Evolutionary conservation across 176 grass and related monocot species (phyloP), one percentile per base, ranked within the genome.

Genomic region (Puya raimondii): DNA sequence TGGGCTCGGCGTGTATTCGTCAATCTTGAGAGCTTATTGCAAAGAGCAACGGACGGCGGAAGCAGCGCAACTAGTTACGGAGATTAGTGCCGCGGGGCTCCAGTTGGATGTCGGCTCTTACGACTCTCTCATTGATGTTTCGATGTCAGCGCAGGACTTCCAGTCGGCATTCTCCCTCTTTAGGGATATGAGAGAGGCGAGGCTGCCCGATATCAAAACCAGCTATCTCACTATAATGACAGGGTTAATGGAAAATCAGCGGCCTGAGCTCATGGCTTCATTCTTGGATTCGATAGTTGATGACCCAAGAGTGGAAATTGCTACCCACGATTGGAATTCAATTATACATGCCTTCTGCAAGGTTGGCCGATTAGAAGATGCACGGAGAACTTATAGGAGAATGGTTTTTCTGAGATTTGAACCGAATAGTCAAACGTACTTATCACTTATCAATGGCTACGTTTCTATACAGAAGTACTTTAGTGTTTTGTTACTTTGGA

Each of bases 151-250:
- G 64, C 84, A 92, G 64, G 94, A 92, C 86, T 97, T 97, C 66
- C 82, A 86, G 63, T 97, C 94, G 22, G 89, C 94, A 22, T 97
- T 97, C 67, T 72, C 94, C 85, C 89, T 97, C 73, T 97, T 90
- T 27, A 87, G 84, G 79, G 94, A 97, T 58, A 92, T 97, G 89
- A 85, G 89, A 65, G 94, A 92, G 75, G 94, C 86, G 8, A 92
- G 81, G 66, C 72, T 97, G 52, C 77, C 84, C 65, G 82, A 97
- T 57, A 79, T 97, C 61, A 90, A 84, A 67, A 90, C 76, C 57
- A 92, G 94, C 16, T 97, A 97, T 81, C 86, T 97, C 69, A 92
- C 94, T 68, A 97, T 97, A 73, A 97, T 97, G 94, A 97, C 86
- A 47, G 94, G 94, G 22, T 84, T 97, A 68, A 97, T 85, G 17